Evolutionary conservation across 2,329 filamentous ascomycete genomes (phyloP), one percentile per base, ranked within the genome.

Genomic region (Talaromyces atroroseus): DNA sequence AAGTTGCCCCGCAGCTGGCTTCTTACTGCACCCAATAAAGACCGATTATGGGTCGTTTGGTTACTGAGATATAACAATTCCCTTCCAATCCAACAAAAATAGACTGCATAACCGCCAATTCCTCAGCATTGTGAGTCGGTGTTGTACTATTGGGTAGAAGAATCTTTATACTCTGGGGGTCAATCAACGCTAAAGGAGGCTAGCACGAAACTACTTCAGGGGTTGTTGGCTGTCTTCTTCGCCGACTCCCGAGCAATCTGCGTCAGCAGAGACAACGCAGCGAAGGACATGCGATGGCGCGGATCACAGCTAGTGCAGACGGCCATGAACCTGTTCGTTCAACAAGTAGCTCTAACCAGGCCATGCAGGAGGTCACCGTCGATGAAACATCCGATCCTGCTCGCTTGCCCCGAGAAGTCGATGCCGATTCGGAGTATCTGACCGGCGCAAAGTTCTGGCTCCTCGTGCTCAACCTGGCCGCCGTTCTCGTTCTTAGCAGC

Each of bases 401-500:
- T 26, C 52, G 11, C 52, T 40, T 36, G 20, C 14, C 53, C 14
- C 40, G 47, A 32, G 53, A 54, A 42, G 32, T 34, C 21, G 42
- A 44, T 16, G 34, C 18, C 21, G 42, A 44, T 10, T 44, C 18
- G 20, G 23, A 48, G 46, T 32, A 56, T n/a, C 46, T 20, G 32
- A 56, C 53, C 38, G 46, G 46, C n/a, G 18, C 38, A 7, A 50
- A 49, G 23, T 23, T 55, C 20, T 49, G 47, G 53, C 38, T 50
- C 16, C 29, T 52, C 7, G 57, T 61, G 46, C 23, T 54, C 26
- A 56, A 52, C 23, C 51, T 63, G 8, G 57, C 50, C 38, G 36
- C 61, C 18, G 55, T 59, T 12, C 47, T 60, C 26, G 59, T 63
- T 38, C 49, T 66, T 11, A 50, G 58, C 6, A 63, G 64, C 10